Base-by-base conservation (phyloP, 2,329 filamentous ascomycete species). In the Chrysoporthe cubensis region DNA sequence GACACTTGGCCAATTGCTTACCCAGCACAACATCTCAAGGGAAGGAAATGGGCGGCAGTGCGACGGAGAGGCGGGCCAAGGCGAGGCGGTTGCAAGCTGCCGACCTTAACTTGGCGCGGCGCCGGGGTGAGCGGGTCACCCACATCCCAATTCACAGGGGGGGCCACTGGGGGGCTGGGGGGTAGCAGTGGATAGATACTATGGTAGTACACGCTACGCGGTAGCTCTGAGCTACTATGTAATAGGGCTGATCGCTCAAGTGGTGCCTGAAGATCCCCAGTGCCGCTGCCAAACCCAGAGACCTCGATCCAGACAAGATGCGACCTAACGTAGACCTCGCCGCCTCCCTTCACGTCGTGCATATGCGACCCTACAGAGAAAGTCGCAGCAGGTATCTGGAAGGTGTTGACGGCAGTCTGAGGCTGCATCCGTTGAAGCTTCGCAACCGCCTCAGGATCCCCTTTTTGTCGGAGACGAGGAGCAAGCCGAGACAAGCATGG, bases 41-140 rank as follows among this genome's bases (percentile, higher is more conserved):
- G 42, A 62, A 57, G n/a, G 21, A 56, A 57, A 61, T 52, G 26
- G 4, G 34, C 16, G 43, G 54, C 32, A 48, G 64, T 62, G 61
- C 59, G 63, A 37, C 13, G 58, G 44, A 57, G 56, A 44, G 26
- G 40, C 43, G 32, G 26, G 14, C n/a, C 13, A 40, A 46, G 16
- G 32, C 58, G 42, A 48, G 65, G 62, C 37, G 32, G 34, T 62
- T 69, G 60, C 37, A 63, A 60, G 34, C 60, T 54, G 40, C 32
- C n/a, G 14, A 60, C 67, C 67, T 62, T 43, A 52, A 64, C 26
- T 26, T 56, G 67, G 44, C 21, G 52, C 63, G 21, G 46, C 18
- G 46, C 18, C 61, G 42, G 26, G 54, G 18, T 9, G n/a, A 16
- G 54, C 63, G 63, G 63, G 18, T 59, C 43, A 16, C 34, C 40